phyloP scores from a whole-genome alignment of 2,329 filamentous ascomycete species.

The Sporothrix humicola region DNA sequence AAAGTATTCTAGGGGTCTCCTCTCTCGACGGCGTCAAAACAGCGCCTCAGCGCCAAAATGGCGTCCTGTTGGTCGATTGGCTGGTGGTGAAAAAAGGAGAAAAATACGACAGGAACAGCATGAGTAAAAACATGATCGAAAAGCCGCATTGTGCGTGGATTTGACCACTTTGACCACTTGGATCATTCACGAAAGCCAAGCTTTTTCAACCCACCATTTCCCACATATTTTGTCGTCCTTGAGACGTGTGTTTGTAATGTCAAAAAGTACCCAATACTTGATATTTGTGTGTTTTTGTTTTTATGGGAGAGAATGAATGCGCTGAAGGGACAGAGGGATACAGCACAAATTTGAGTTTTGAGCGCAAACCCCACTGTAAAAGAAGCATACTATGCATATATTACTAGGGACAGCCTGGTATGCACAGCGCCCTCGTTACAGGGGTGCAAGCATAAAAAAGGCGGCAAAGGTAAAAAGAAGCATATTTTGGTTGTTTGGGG shows the following conservation, averaged over 20 bases:
- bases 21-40: not conserved
- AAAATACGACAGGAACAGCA: not conserved
- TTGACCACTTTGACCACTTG: not conserved
- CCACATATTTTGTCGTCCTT: not conserved
- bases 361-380: not conserved
- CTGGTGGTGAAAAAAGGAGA: not conserved
- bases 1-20: not conserved
- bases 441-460: not conserved
- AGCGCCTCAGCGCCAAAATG: not conserved
- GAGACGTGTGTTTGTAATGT: not conserved
- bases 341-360: not conserved
- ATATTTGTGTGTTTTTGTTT: not conserved
- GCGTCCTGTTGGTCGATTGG: not conserved
- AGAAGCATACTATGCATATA: constrained; percentile 15
- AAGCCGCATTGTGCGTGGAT: not conserved
- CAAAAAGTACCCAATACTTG: not conserved
- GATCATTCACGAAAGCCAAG: not conserved
- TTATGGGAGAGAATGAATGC: not conserved
- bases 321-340: not conserved
- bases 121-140: not conserved
- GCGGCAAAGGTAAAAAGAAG: constrained; percentile 9
- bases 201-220: not conserved
- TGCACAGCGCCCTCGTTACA: not conserved
- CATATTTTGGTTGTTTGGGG: not conserved
- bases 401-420: not conserved